Conservation (phyloP, 257 asterid species). For the Solanum neorickii region DNA sequence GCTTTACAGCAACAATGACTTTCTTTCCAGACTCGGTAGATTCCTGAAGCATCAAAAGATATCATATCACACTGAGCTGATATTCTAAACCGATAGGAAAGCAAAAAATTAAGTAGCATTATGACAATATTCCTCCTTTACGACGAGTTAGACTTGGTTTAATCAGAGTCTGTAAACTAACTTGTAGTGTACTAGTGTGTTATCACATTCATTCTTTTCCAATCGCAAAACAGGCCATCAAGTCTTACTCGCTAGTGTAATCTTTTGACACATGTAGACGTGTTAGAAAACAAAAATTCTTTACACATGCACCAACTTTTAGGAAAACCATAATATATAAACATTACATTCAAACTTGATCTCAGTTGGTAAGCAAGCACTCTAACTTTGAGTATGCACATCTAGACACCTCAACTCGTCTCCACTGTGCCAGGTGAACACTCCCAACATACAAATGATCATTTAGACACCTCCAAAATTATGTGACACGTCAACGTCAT, state of each 20-base stretch:
- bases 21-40: constrained; percentile 25
- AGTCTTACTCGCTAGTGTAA: neutral
- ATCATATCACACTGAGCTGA: neutral
- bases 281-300: neutral
- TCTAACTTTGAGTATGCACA: neutral
- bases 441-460: neutral
- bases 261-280: neutral
- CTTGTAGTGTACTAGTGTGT: neutral
- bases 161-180: neutral
- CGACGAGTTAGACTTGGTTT: neutral
- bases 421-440: neutral
- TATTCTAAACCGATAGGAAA: neutral
- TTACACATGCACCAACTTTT: neutral
- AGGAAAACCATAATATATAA: neutral
- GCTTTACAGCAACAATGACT: constrained; percentile 89
- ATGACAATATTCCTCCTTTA: neutral
- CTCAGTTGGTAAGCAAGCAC: neutral
- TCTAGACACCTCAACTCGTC: neutral
- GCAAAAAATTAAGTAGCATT: neutral
- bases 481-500: neutral
- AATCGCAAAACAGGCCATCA: neutral
- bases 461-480: neutral
- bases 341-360: neutral
- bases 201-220: neutral
- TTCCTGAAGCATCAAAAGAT: constrained; percentile 29